Evolutionary conservation across 371 early-diverging fungal species (phyloP).

Genomic region (Rhizomucor pusillus): DNA sequence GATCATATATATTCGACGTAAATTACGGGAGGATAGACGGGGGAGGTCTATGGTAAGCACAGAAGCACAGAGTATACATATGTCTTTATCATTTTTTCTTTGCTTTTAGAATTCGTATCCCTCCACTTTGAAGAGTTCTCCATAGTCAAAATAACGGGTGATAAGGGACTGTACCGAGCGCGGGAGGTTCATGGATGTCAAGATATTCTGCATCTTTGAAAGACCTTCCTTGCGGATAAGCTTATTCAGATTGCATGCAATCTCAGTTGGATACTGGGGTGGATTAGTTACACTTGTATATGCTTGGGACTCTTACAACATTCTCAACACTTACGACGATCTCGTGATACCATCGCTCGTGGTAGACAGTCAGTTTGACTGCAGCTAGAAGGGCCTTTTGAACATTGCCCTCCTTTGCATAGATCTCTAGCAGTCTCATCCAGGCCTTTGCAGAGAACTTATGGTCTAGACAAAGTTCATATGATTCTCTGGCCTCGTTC

Average conservation of each 20-base stretch:
- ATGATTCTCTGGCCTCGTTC: constrained; percentile 90
- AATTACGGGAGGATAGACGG: background rate
- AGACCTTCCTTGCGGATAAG: constrained; percentile 83
- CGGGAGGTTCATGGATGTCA: constrained; percentile 86
- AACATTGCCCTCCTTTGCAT: constrained; percentile 75
- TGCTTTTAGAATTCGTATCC: constrained; percentile 65
- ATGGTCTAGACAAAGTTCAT: constrained; percentile 80
- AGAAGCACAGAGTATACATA: too few species aligned
- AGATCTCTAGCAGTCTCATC: constrained; percentile 80
- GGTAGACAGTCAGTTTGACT: constrained; percentile 78
- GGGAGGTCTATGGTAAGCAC: background rate
- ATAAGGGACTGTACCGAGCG: constrained; percentile 76
- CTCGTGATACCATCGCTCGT: constrained; percentile 82
- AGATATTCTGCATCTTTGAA: constrained; percentile 86
- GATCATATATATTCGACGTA: too few species aligned
- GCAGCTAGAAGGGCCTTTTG: constrained; percentile 77
- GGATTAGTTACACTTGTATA: background rate
- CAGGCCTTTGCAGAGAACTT: constrained; percentile 89
- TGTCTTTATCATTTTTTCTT: background rate
- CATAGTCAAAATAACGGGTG: constrained; percentile 76
- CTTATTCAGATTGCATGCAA: constrained; percentile 77
- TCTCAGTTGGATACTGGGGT: constrained; percentile 81
- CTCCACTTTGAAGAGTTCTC: constrained; percentile 81
- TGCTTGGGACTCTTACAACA: too few species aligned
- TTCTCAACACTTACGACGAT: constrained; percentile 62